Conservation (phyloP, 2,329 filamentous ascomycete species). For the Colletotrichum filicis region DNA sequence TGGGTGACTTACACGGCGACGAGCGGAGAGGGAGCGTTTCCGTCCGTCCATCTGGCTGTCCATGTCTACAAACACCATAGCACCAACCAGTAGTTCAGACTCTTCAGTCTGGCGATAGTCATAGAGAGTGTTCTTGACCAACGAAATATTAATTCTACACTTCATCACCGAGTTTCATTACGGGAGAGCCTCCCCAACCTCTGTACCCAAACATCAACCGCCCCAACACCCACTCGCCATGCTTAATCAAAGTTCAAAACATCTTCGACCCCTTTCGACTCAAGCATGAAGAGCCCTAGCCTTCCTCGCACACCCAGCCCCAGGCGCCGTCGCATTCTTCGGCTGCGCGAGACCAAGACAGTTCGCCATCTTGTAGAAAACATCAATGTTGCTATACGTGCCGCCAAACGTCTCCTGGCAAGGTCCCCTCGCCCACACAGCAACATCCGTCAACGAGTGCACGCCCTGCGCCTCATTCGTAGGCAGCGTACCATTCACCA, state of each 20-base stretch:
- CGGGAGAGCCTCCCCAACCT: not conserved
- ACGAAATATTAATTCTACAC: not conserved
- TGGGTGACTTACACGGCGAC: too few species aligned
- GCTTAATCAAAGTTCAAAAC: not conserved
- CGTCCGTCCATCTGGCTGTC: not conserved
- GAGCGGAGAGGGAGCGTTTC: not conserved
- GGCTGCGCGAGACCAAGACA: conserved; percentile 67
- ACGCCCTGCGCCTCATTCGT: conserved; percentile 74
- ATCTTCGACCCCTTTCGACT: not conserved
- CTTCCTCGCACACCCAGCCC: not conserved
- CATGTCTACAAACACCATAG: not conserved
- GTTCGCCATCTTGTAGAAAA: conserved; percentile 79
- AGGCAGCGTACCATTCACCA: conserved; percentile 81
- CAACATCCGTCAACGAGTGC: conserved; percentile 81
- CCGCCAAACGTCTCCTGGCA: conserved; percentile 82
- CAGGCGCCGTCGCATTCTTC: conserved; percentile 15
- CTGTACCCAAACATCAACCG: not conserved
- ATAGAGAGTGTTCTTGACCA: not conserved
- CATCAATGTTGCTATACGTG: conserved; percentile 76
- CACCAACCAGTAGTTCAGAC: not conserved
- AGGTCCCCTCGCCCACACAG: conserved; percentile 81
- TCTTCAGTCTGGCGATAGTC: not conserved
- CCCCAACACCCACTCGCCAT: conserved; percentile 15
- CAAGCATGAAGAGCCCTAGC: conserved; percentile 2
- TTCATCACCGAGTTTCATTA: not conserved